Conservation (phyloP, 2,329 filamentous ascomycete species). For the Neopestalotiopsis sp. region DNA sequence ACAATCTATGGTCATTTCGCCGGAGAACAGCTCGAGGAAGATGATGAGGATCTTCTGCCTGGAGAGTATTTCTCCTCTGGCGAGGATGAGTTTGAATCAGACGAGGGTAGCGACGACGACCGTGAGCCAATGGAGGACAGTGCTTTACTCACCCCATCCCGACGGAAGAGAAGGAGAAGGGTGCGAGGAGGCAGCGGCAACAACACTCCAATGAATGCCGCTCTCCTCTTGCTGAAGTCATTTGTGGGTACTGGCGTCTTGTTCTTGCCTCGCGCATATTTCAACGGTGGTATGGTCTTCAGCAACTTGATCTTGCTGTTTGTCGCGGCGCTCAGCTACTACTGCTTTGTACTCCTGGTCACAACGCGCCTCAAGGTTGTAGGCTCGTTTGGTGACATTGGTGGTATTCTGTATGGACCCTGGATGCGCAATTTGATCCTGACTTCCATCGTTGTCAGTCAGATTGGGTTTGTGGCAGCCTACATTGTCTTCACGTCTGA, state of each 20-base stretch:
- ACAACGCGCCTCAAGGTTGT: conserved; percentile 83
- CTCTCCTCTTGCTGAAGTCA: conserved; percentile 88
- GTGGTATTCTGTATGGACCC: conserved; percentile 86
- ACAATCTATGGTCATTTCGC: conserved; percentile 97
- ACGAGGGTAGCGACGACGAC: conserved; percentile 66
- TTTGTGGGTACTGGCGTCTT: conserved; percentile 97
- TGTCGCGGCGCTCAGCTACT: conserved; percentile 89
- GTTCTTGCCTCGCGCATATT: conserved; percentile 89
- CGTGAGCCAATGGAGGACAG: conserved; percentile 87
- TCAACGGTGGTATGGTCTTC: conserved; percentile 97
- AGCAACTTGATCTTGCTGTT: conserved; percentile 88
- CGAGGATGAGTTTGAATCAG: conserved; percentile 63
- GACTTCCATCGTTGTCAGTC: conserved; percentile 89
- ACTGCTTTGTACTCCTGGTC: conserved; percentile 95
- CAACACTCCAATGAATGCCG: conserved; percentile 79
- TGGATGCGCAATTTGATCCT: conserved; percentile 91
- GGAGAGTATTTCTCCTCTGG: conserved; percentile 93
- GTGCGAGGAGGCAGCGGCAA: conserved; percentile 74
- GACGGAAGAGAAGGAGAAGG: conserved; percentile 77
- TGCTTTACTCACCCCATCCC: conserved; percentile 77
- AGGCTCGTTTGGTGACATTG: conserved; percentile 98
- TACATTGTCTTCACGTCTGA: conserved; percentile 98
- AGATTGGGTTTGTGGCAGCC: conserved; percentile 91
- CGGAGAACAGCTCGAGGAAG: conserved; percentile 94
- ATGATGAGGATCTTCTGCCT: conserved; percentile 85